These are phyloP conservation scores for Luffa acutangula DNA, from an alignment of 306 rosid species.

Conservation along the genomic window DNA sequence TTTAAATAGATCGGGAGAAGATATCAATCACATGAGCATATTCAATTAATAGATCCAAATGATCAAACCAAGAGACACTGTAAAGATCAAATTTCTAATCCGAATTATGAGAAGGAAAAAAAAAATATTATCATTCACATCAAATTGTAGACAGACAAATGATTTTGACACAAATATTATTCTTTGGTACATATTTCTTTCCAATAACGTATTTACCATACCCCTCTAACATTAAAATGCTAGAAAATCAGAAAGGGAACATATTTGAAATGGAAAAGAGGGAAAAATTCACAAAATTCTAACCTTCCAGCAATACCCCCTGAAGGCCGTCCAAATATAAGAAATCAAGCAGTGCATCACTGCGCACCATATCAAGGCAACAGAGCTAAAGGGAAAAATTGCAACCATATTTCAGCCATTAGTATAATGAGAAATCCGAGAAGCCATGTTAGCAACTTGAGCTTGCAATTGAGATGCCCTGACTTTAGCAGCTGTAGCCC, in stretches of 20 bases:
- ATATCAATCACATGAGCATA: background rate
- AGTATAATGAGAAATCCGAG: constrained; percentile 51
- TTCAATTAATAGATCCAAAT: background rate
- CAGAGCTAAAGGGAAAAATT: background rate
- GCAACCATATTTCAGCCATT: constrained; percentile 8
- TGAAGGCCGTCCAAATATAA: background rate
- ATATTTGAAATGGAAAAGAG: background rate
- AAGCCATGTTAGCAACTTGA: constrained; percentile 82
- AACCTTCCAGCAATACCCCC: constrained; percentile 2
- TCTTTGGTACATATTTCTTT: constrained; percentile 2
- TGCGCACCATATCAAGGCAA: background rate
- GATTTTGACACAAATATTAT: constrained; percentile 8
- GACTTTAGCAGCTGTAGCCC: constrained; percentile 63
- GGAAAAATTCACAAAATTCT: constrained; percentile 8
- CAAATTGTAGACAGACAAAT: background rate
- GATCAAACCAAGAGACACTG: background rate
- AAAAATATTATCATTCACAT: constrained; percentile 3
- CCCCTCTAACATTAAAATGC: constrained; percentile 4
- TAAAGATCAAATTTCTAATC: background rate
- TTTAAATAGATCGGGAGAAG: background rate
- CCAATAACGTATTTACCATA: background rate
- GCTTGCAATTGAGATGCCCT: constrained; percentile 79
- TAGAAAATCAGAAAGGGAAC: background rate
- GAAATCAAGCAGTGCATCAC: constrained; percentile 5
- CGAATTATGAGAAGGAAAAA: background rate